Conservation (phyloP, 179 eudicot species). For the Nepenthes alata region DNA sequence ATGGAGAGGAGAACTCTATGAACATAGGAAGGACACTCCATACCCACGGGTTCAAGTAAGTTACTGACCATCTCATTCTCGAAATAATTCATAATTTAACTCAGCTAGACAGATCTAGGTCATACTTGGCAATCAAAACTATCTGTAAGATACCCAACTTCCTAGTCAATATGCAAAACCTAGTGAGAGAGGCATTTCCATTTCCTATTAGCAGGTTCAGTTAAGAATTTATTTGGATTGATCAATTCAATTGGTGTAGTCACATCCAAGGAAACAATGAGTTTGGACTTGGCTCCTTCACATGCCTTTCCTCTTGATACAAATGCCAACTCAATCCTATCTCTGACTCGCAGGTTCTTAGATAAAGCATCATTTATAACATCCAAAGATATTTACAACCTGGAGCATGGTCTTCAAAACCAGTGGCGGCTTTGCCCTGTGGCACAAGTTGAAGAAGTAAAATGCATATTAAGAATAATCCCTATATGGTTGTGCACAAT, state of each 20-base stretch:
- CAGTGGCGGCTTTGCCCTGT: slow-evolving; percentile 74
- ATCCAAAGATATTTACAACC: slow-evolving; percentile 20
- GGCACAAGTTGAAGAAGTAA: slow-evolving; percentile 73
- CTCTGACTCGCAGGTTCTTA: slow-evolving; percentile 31
- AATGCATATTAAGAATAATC: slow-evolving; percentile 54
- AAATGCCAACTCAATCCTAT: slow-evolving; percentile 7
- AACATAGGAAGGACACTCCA: slow-evolving; percentile 42
- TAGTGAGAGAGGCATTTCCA: no score
- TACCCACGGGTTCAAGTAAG: slow-evolving; percentile 61
- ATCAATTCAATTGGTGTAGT: no score
- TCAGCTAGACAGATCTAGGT: no score
- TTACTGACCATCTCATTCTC: neutral
- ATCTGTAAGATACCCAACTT: neutral
- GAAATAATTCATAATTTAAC: neutral
- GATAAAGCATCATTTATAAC: slow-evolving; percentile 53
- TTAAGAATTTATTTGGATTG: no score
- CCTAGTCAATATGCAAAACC: neutral
- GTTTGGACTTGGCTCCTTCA: no score
- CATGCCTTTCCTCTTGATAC: no score
- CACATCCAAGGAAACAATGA: no score
- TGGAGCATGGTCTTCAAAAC: slow-evolving; percentile 21
- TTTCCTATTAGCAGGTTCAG: no score
- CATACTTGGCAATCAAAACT: no score
- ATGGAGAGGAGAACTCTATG: slow-evolving; percentile 24
- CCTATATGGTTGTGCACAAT: slow-evolving; percentile 88